phyloP scores from a whole-genome alignment of 2,329 filamentous ascomycete genomes.

The Neoascochyta sp. region DNA sequence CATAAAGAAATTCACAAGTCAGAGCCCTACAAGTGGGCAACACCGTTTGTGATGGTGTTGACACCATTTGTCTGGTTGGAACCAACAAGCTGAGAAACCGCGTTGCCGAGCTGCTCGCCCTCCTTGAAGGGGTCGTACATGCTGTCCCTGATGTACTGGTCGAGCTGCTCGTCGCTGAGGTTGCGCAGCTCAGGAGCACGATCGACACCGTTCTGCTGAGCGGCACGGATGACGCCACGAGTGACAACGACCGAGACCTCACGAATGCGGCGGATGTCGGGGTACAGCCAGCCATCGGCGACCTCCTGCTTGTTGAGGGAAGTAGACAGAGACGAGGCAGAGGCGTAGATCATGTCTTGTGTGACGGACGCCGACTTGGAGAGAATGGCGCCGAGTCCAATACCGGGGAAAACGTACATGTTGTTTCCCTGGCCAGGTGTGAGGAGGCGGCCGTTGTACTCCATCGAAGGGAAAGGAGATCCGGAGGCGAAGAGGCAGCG shows the following conservation, averaged over 20 bases:
- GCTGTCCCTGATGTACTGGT: slow-evolving; percentile 57
- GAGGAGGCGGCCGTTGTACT: slow-evolving; percentile 44
- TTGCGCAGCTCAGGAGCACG: slow-evolving; percentile 58
- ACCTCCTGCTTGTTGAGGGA: slow-evolving; percentile 79
- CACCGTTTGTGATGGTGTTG: slow-evolving; percentile 26
- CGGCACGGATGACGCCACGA: slow-evolving; percentile 88
- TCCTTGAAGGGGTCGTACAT: slow-evolving; percentile 53
- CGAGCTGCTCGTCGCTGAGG: slow-evolving; percentile 65
- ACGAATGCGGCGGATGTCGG: slow-evolving; percentile 82
- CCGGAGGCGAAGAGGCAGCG: slow-evolving; percentile 91
- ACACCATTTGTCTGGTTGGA: slow-evolving; percentile 21
- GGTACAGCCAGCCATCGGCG: slow-evolving; percentile 82
- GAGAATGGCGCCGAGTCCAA: slow-evolving; percentile 89
- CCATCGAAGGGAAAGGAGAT: slow-evolving; percentile 77
- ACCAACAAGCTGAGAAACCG: slow-evolving; percentile 35
- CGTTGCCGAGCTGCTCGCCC: slow-evolving; percentile 39
- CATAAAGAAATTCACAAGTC: slow-evolving; percentile 13
- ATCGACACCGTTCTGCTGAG: slow-evolving; percentile 68
- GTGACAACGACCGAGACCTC: slow-evolving; percentile 85
- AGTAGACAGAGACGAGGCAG: slow-evolving; percentile 74
- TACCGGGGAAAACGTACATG: slow-evolving; percentile 94
- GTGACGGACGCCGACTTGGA: slow-evolving; percentile 83
- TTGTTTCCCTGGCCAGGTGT: slow-evolving; percentile 64
- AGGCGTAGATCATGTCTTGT: slow-evolving; percentile 95
- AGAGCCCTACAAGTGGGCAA: slow-evolving; percentile 29